A percentile compares a stretch with the other conserved stretches of the same genome.
phyloP scores from a whole-genome alignment of 371 early-diverging fungal genomes.

The Sanchytrium tribonematis region DNA sequence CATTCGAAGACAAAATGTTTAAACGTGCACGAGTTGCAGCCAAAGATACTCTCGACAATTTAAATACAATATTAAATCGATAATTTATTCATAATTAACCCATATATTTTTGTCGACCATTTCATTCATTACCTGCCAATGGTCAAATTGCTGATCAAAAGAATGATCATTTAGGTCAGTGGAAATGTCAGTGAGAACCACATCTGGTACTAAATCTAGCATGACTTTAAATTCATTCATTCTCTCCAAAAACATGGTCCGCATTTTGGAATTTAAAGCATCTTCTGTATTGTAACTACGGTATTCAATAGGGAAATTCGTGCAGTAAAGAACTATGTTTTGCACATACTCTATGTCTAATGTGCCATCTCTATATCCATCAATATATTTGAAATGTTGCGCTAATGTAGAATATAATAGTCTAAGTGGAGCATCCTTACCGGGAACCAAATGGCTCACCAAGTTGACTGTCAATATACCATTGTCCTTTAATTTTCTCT shows the following conservation, averaged over 20 bases:
- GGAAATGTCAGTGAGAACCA: not conserved
- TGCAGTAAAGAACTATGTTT: not conserved
- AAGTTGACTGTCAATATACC: slow-evolving; percentile 34
- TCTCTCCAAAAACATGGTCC: not conserved
- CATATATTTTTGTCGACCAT: not conserved
- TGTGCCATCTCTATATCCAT: slow-evolving; percentile 1
- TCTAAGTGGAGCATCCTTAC: not conserved
- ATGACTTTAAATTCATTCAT: not conserved
- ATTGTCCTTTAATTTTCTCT: slow-evolving; percentile 28
- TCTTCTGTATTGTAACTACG: not conserved
- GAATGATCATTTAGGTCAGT: not conserved
- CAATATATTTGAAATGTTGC: not conserved
- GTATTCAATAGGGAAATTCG: not conserved
- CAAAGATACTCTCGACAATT: no score
- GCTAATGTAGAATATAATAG: not conserved
- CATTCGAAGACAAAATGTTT: no score
- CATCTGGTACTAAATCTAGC: not conserved
- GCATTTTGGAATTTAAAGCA: not conserved
- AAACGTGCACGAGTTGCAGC: no score
- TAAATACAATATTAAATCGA: no score
- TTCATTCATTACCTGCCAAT: not conserved
- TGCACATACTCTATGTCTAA: not conserved
- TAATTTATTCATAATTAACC: not conserved
- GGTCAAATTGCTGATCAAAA: not conserved
- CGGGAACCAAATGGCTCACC: not conserved